A percentile compares a stretch with the other conserved stretches of the same genome.
These are phyloP conservation scores for Taxillus chinensis DNA, from an alignment of 164 flowering plant genomes.

Conservation along the genomic window DNA sequence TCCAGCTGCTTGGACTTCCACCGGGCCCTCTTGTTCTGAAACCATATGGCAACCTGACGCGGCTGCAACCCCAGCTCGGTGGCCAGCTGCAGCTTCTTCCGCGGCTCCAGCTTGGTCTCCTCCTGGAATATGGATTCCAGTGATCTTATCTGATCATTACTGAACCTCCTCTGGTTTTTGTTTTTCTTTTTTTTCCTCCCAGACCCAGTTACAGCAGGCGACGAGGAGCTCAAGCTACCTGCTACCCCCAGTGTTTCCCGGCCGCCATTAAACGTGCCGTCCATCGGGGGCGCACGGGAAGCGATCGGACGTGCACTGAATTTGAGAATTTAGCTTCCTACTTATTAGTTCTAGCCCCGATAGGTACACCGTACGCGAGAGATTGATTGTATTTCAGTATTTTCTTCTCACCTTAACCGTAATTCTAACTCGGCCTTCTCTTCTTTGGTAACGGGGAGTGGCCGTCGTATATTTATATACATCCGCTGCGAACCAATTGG, in stretches of 20 bases:
- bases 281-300: too few relatives aligned
- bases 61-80: constrained; percentile 46
- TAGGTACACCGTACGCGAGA: too few relatives aligned
- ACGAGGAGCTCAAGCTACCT: background rate
- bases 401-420: too few relatives aligned
- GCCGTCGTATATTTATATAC: too few relatives aligned
- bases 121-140: constrained; percentile 35
- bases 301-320: too few relatives aligned
- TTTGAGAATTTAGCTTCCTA: too few relatives aligned
- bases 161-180: constrained; percentile 40
- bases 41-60: constrained; percentile 55
- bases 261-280: constrained; percentile 13
- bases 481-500: too few relatives aligned
- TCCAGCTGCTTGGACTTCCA: constrained; percentile 60
- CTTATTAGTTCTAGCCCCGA: too few relatives aligned
- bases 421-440: too few relatives aligned
- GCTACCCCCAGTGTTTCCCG: constrained; percentile 1
- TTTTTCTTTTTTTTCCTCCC: constrained; percentile 16
- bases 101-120: constrained; percentile 36
- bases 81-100: constrained; percentile 36
- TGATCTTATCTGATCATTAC: constrained; percentile 41
- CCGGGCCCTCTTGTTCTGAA: constrained; percentile 52
- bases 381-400: too few relatives aligned
- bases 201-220: background rate
- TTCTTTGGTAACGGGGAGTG: too few relatives aligned